Base-by-base conservation (phyloP, 768 basidiomycete species). In the Porpolomopsis calyptriformis region DNA sequence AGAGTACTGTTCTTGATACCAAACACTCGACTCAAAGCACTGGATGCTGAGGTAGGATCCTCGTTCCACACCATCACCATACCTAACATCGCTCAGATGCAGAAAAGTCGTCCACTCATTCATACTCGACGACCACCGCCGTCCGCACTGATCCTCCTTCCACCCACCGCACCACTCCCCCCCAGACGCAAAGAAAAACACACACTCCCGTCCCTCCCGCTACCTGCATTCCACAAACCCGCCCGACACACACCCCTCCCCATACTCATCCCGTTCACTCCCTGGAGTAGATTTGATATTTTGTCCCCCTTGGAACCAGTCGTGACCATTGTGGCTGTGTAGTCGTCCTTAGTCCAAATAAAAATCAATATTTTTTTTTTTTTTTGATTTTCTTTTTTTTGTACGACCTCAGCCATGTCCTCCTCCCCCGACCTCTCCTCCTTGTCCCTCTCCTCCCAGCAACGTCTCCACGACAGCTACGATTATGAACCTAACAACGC, bases 381-480 rank as follows among this genome's bases (percentile, higher is more conserved):
- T 51, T 37, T 53, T 55, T 57, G 61, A 54, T 54, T 65, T 46
- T 64, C 65, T 64, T 63, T 53, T 53, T 55, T 53, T 57, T 57
- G 55, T 24, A 11, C 51, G 54, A 41, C 46, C 4, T 38, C 48
- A 48, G 53, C 84, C 57, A 80, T 67, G 60, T 77, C 85, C 12
- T 31, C 40, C 55, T 80, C 85, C 25, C 85, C 86, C 52, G 85
- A 88, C 69, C 77, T 90, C 55, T 78, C 82, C 41, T 71, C 82
- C 54, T 67, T 89, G 59, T 80, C 85, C 57, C 77, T 88, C 64
- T 74, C 74, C 65, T 70, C 76, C 51, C 80, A 77, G 66, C 82
- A 77, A 81, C 84, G 83, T 76, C 77, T 82, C 73, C 77, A 88
- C 70, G 85, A 89, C 64, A 66, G 71, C 81, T 85, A 85, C 68